phyloP scores from a whole-genome alignment of 192 early-diverging fungal genomes.

The Coemansia javaensis region DNA sequence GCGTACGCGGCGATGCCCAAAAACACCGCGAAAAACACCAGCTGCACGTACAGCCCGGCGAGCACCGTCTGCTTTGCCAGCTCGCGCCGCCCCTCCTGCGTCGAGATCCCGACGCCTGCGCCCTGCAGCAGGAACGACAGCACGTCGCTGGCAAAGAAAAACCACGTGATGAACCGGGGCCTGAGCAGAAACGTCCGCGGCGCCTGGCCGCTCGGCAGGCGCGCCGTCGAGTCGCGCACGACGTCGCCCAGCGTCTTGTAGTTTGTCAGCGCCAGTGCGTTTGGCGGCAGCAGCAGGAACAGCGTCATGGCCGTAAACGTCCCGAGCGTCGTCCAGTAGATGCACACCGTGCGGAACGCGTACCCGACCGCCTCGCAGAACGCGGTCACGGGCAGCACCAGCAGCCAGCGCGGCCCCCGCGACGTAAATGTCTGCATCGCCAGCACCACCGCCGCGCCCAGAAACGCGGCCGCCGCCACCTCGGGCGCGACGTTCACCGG shows the following conservation, averaged over 20 bases:
- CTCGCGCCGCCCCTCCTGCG: conserved; percentile 3
- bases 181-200: conserved; percentile 19
- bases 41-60: conserved; percentile 33
- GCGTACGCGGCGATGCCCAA: conserved; percentile 12
- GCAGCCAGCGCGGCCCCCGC: conserved; percentile 15
- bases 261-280: conserved; percentile 48
- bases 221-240: conserved; percentile 6
- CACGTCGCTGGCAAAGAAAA: conserved; percentile 51
- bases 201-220: neutral
- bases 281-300: conserved; percentile 46
- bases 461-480: conserved; percentile 10
- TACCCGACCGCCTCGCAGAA: conserved; percentile 41
- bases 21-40: conserved; percentile 31
- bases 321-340: conserved; percentile 29
- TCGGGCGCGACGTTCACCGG: conserved; percentile 37
- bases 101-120: conserved; percentile 28
- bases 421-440: conserved; percentile 14
- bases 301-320: conserved; percentile 33
- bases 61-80: conserved; percentile 32
- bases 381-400: conserved; percentile 35
- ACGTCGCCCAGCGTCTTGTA: conserved; percentile 47
- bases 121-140: conserved; percentile 46
- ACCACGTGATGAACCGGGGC: conserved; percentile 44
- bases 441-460: neutral
- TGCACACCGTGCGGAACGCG: conserved; percentile 27